Percentiles rank a stretch among this genome's conserved stretches.
These are phyloP conservation scores for Cetradonia linearis DNA, from an alignment of 495 filamentous ascomycete species.

Conservation along the genomic window DNA sequence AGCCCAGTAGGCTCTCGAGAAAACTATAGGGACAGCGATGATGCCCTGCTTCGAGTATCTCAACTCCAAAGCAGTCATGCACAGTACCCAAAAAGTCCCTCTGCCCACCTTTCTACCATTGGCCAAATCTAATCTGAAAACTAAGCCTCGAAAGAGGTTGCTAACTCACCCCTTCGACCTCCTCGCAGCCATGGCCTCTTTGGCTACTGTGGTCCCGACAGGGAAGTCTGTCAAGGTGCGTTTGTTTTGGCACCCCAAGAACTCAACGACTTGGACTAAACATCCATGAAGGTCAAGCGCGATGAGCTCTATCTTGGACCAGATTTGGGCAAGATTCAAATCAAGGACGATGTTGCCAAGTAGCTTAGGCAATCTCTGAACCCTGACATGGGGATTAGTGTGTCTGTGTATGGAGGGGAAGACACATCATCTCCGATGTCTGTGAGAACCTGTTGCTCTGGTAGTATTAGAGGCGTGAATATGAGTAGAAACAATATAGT, in stretches of 20 bases:
- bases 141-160: background rate
- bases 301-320: background rate
- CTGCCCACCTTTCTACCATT: background rate
- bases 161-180: background rate
- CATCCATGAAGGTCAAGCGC: background rate
- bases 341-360: background rate
- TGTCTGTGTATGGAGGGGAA: background rate
- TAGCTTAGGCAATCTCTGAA: background rate
- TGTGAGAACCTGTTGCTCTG: background rate
- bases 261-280: background rate
- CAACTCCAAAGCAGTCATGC: background rate
- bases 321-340: background rate
- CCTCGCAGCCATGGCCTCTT: background rate
- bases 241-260: background rate
- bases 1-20: background rate
- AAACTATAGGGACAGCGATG: background rate
- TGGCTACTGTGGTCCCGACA: background rate
- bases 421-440: background rate
- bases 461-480: background rate
- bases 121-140: background rate
- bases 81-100: background rate
- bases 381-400: background rate
- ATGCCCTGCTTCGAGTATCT: background rate
- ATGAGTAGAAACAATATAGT: background rate
- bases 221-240: background rate